Base-by-base conservation (phyloP, 192 early-diverging fungal species). In the Coemansia biformis region DNA sequence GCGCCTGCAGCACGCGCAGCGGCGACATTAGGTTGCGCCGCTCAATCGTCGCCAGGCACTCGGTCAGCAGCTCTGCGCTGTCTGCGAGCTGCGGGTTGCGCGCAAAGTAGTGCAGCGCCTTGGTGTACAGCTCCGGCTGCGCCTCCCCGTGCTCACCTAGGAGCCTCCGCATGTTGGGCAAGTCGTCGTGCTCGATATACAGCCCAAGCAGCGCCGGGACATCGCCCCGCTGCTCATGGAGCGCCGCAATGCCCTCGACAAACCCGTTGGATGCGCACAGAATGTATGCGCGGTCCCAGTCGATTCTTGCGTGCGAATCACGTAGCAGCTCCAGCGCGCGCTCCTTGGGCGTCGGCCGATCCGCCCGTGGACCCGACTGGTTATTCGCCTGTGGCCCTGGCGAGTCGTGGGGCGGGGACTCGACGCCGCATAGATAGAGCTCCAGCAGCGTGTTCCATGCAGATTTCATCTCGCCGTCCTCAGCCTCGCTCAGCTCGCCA, bases 371-470 rank as follows among this genome's bases (percentile, higher is more conserved):
- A n/a, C n/a, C n/a, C n/a, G n/a, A n/a, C n/a, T n/a, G n/a, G n/a
- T n/a, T n/a, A n/a, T n/a, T n/a, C n/a, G n/a, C n/a, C n/a, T n/a
- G n/a, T n/a, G n/a, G n/a, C n/a, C n/a, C n/a, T n/a, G 44, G 31
- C 18, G 30, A 41, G 29, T 72, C 70, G 8, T 48, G 46, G 17
- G 64, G 22, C 0, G 72, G 72, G 19, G 65, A 66, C 35, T 75
- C 72, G 12, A 75, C 61, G 34, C 71, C 76, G 40, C 79, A 79
- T 52, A 93, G 61, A 50, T 95, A 91, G 16, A 99, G 78, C 54
- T 99, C 93, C 43, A 99, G 55, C 19, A 99, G 64, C 4, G 92
- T 93, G 52, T 90, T 88, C 87, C 95, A 95, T 2, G 93, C 80
- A 11, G 83, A 74, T 45, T 82, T 80, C 54, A 81, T 79, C 30